Conservation (phyloP, 2,329 filamentous ascomycete species). For the Domatiomyces catenatus region DNA sequence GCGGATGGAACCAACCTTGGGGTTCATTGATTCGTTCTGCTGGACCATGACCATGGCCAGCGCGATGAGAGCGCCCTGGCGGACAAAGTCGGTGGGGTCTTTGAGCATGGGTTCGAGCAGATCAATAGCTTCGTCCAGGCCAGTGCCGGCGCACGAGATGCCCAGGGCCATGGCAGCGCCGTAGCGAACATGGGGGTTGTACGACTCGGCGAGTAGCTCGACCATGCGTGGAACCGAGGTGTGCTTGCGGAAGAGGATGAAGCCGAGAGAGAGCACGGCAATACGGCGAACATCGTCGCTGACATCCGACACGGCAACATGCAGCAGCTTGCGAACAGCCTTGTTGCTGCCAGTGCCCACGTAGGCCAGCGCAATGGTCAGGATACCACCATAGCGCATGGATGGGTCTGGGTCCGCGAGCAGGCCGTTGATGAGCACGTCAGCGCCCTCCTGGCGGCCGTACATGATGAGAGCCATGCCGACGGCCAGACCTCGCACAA, state of each 20-base stretch:
- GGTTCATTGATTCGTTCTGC: constrained; percentile 97
- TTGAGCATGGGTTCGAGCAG: constrained; percentile 98
- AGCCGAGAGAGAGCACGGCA: constrained; percentile 93
- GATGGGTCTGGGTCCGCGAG: constrained; percentile 88
- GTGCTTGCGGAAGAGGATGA: constrained; percentile 96
- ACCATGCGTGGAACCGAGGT: constrained; percentile 97
- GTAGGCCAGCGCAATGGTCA: constrained; percentile 96
- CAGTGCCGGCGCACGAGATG: constrained; percentile 93
- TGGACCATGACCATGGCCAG: constrained; percentile 98
- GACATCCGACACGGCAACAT: constrained; percentile 93
- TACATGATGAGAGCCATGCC: constrained; percentile 99
- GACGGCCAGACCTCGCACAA: constrained; percentile 83
- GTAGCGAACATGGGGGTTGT: constrained; percentile 96
- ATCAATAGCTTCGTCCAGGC: constrained; percentile 89
- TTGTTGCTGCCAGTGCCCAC: constrained; percentile 97
- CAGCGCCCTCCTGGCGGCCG: constrained; percentile 81
- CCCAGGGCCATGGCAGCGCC: constrained; percentile 96
- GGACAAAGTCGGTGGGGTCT: constrained; percentile 94
- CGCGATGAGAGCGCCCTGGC: constrained; percentile 86
- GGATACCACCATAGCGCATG: constrained; percentile 88
- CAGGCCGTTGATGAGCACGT: constrained; percentile 84
- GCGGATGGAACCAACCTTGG: constrained; percentile 78
- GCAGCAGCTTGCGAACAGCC: constrained; percentile 85
- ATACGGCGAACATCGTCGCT: constrained; percentile 93
- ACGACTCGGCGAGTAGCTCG: constrained; percentile 91